Evolutionary conservation across 2,329 filamentous ascomycete species (phyloP).

Genomic region (Teratosphaeria destructans): DNA sequence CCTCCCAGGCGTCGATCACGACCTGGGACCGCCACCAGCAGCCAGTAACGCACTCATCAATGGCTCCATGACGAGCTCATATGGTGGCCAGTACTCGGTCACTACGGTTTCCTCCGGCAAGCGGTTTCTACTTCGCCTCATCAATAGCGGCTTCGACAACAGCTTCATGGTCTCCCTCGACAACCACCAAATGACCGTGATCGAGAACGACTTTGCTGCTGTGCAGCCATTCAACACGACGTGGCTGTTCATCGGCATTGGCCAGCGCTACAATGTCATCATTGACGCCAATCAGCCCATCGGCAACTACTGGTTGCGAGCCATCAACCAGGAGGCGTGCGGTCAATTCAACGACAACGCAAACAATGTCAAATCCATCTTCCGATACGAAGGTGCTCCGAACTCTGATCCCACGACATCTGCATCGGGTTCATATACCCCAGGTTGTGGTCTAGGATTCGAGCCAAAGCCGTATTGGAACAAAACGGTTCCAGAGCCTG

Average conservation of each 20-base stretch:
- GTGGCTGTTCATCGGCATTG: neutral
- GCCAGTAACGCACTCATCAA: conserved; percentile 25
- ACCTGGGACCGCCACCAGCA: conserved; percentile 12
- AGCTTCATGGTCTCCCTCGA: conserved; percentile 1
- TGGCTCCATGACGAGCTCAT: conserved; percentile 43
- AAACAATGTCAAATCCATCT: neutral
- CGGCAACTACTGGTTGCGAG: conserved; percentile 37
- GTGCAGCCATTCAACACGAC: neutral
- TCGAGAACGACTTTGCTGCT: neutral
- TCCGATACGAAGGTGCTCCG: neutral
- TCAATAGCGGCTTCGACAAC: neutral
- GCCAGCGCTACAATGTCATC: conserved; percentile 1
- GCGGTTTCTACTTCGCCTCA: neutral
- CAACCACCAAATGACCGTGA: conserved; percentile 1
- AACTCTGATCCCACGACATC: neutral
- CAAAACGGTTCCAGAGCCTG: neutral
- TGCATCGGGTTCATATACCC: neutral
- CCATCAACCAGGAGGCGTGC: conserved; percentile 9
- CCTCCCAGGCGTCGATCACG: conserved; percentile 22
- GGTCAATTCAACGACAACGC: neutral
- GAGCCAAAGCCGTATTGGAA: neutral
- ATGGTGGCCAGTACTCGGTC: conserved; percentile 37
- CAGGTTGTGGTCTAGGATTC: neutral
- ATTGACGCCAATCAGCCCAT: conserved; percentile 27
- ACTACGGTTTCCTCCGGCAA: conserved; percentile 38